These are phyloP conservation scores for Afroboletus lepidellus DNA, from an alignment of 1,284 basidiomycete genomes.

Conservation along the genomic window DNA sequence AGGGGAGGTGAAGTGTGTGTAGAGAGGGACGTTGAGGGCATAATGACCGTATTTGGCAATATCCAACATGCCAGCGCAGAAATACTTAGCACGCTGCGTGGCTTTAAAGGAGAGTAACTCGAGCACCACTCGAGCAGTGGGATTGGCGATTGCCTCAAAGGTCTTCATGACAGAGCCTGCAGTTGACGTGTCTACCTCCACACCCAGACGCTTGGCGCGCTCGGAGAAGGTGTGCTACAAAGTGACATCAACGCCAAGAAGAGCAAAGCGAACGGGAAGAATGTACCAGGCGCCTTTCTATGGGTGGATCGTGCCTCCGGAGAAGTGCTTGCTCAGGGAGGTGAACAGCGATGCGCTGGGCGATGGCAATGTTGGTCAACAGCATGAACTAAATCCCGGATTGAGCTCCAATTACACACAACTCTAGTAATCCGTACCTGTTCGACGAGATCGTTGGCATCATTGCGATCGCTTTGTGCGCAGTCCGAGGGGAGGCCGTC, in stretches of 20 bases:
- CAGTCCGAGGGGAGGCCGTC: conserved; percentile 85
- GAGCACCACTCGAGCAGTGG: conserved; percentile 70
- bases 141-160: conserved; percentile 71
- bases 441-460: conserved; percentile 84
- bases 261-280: neutral
- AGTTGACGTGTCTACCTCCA: conserved; percentile 78
- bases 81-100: conserved; percentile 93
- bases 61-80: conserved; percentile 98
- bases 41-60: conserved; percentile 98
- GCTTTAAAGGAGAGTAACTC: conserved; percentile 85
- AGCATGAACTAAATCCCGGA: conserved; percentile 78
- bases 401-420: conserved; percentile 3
- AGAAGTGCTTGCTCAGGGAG: conserved; percentile 94
- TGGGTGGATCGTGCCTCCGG: conserved; percentile 89
- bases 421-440: conserved; percentile 55
- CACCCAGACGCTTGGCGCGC: conserved; percentile 82
- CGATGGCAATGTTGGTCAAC: conserved; percentile 85
- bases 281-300: conserved; percentile 83
- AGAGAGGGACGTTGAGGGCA: conserved; percentile 87
- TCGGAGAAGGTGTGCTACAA: conserved; percentile 70
- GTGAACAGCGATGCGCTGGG: conserved; percentile 90
- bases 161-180: conserved; percentile 84
- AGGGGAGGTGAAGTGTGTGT: conserved; percentile 96
- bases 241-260: conserved; percentile 10
- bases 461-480: conserved; percentile 57